These are phyloP conservation scores for Raphanus hybrid DNA, from an alignment of 441 rosid genomes.

Conservation along the genomic window DNA sequence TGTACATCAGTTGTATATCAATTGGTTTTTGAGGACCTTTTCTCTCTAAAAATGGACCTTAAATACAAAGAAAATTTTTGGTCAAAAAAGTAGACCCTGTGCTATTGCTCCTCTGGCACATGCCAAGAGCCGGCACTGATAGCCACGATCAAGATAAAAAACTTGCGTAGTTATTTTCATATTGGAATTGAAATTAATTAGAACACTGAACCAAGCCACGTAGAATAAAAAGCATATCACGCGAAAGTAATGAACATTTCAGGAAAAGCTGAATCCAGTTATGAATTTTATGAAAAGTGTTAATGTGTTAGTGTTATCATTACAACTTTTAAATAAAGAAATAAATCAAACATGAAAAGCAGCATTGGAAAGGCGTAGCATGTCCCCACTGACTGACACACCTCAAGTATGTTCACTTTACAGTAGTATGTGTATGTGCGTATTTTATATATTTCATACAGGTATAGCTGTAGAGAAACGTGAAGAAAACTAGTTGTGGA, in stretches of 20 bases:
- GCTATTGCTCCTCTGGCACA: no score
- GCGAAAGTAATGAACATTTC: conserved; percentile 19
- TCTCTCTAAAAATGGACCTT: no score
- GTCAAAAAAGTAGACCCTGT: no score
- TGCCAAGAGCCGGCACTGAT: no score
- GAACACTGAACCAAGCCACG: background rate
- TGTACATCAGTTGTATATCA: no score
- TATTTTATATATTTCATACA: background rate
- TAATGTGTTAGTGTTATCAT: conserved; percentile 34
- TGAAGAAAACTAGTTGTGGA: background rate
- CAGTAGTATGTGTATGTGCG: background rate
- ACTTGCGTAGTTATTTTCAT: background rate
- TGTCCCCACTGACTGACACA: conserved; percentile 37
- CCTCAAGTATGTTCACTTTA: conserved; percentile 33
- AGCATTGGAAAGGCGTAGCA: conserved; percentile 26
- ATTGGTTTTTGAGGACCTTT: no score
- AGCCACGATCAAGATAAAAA: no score
- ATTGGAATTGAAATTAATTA: background rate
- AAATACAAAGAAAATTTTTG: no score
- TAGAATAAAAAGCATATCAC: conserved; percentile 27
- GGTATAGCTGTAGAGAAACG: conserved; percentile 7
- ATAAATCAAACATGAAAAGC: conserved; percentile 18
- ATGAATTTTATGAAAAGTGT: conserved; percentile 39
- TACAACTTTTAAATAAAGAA: conserved; percentile 36
- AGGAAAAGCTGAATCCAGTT: conserved; percentile 37